Conservation (phyloP, 1,284 basidiomycete species). For the Boletus hoseneyae region DNA sequence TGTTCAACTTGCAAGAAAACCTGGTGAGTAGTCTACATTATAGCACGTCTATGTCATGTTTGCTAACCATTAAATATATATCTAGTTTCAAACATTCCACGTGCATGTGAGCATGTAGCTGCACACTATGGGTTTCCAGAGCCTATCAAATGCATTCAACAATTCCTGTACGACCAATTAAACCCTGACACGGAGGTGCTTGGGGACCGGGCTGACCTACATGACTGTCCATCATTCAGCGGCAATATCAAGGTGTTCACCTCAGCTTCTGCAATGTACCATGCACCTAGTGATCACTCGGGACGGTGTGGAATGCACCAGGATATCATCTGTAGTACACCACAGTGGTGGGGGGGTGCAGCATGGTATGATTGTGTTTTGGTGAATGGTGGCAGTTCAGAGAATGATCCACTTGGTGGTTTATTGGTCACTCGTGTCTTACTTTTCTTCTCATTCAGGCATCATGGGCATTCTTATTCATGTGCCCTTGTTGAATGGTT, state of each 20-base stretch:
- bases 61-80: background rate
- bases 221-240: slow-evolving; percentile 5
- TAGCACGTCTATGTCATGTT: background rate
- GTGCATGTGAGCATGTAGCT: background rate
- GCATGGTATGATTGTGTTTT: slow-evolving; percentile 27
- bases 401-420: background rate
- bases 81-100: background rate
- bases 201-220: background rate
- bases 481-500: background rate
- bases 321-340: slow-evolving; percentile 28
- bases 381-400: slow-evolving; percentile 15
- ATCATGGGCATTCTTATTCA: background rate
- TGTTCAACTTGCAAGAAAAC: background rate
- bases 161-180: background rate
- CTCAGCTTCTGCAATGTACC: slow-evolving; percentile 30
- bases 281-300: slow-evolving; percentile 31
- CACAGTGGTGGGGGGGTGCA: slow-evolving; percentile 18
- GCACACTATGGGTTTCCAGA: background rate
- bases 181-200: background rate
- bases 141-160: background rate
- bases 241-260: slow-evolving; percentile 22
- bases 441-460: background rate
- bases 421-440: background rate
- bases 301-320: slow-evolving; percentile 29
- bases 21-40: background rate